A percentile compares a stretch with the other conserved stretches of the same genome.
These are phyloP conservation scores for Bromus sterilis DNA, from an alignment of 176 grass and related monocot species.

Conservation along the genomic window DNA sequence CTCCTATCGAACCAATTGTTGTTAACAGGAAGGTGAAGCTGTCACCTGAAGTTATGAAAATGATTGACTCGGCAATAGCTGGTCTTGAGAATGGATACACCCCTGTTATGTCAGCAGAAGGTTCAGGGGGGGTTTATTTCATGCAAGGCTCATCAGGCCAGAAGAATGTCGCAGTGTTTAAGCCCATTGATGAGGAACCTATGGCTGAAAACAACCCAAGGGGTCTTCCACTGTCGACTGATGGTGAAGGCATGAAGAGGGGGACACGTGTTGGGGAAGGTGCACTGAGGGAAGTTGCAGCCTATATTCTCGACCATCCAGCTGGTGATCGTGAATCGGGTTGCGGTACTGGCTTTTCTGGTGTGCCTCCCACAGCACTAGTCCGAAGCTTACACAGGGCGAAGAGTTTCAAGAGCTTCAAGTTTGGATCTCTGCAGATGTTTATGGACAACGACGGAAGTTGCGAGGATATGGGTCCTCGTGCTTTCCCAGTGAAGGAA, in stretches of 20 bases:
- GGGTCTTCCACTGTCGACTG: slow-evolving; percentile 44
- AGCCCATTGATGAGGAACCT: slow-evolving; percentile 87
- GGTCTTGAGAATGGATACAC: slow-evolving; percentile 48
- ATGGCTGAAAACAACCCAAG: slow-evolving; percentile 70
- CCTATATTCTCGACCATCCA: slow-evolving; percentile 73
- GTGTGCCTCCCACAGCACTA: slow-evolving; percentile 68
- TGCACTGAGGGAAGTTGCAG: slow-evolving; percentile 73
- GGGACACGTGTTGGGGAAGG: slow-evolving; percentile 69
- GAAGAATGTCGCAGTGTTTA: slow-evolving; percentile 62
- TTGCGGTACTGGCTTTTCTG: slow-evolving; percentile 43
- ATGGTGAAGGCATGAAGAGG: slow-evolving; percentile 80
- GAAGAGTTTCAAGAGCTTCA: slow-evolving; percentile 54
- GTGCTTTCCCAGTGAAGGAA: slow-evolving; percentile 54
- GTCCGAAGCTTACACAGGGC: slow-evolving; percentile 44
- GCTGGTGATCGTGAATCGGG: background rate
- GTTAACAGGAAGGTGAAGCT: slow-evolving; percentile 42
- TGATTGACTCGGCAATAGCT: slow-evolving; percentile 34
- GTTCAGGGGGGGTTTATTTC: slow-evolving; percentile 72
- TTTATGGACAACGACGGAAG: slow-evolving; percentile 64
- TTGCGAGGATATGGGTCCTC: slow-evolving; percentile 62
- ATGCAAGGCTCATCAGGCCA: slow-evolving; percentile 54
- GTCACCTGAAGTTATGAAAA: slow-evolving; percentile 34
- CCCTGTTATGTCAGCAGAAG: slow-evolving; percentile 67
- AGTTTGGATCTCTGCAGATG: slow-evolving; percentile 80
- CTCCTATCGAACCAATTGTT: slow-evolving; percentile 45